phyloP scores from a whole-genome alignment of 306 rosid species.

The Dryas drummondii region DNA sequence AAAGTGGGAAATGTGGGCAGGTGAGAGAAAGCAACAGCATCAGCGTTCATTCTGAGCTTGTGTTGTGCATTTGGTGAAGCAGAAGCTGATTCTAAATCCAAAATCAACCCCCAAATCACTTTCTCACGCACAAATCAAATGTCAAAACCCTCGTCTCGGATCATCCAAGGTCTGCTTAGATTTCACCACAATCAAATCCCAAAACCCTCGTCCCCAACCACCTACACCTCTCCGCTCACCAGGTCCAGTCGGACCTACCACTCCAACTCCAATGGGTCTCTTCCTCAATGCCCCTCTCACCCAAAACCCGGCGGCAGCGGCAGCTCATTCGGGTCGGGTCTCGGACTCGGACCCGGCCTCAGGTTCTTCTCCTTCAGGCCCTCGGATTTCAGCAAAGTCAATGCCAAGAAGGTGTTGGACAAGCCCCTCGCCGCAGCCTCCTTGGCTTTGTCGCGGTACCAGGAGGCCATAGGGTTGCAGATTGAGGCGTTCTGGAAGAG shows the following conservation, averaged over 20 bases:
- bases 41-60: too few species aligned
- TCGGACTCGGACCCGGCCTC: conserved; percentile 21
- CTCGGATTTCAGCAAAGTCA: conserved; percentile 28
- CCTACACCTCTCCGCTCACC: neutral
- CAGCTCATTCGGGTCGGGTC: neutral
- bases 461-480: conserved; percentile 81
- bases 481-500: conserved; percentile 80
- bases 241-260: conserved; percentile 15
- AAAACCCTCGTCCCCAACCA: conserved; percentile 22
- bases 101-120: neutral
- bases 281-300: conserved; percentile 7
- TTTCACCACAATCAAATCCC: conserved; percentile 33
- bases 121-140: neutral
- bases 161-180: conserved; percentile 50
- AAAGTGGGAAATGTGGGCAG: neutral
- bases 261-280: conserved; percentile 32
- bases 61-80: neutral
- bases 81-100: neutral
- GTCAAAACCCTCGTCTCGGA: conserved; percentile 47
- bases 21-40: neutral
- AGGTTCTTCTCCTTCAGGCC: conserved; percentile 55
- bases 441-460: conserved; percentile 63
- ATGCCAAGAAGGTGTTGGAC: conserved; percentile 45
- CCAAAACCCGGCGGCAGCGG: conserved; percentile 2
- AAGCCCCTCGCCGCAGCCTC: conserved; percentile 52